phyloP scores from a whole-genome alignment of 305 asterid genomes.

The Fraxinus ornus region DNA sequence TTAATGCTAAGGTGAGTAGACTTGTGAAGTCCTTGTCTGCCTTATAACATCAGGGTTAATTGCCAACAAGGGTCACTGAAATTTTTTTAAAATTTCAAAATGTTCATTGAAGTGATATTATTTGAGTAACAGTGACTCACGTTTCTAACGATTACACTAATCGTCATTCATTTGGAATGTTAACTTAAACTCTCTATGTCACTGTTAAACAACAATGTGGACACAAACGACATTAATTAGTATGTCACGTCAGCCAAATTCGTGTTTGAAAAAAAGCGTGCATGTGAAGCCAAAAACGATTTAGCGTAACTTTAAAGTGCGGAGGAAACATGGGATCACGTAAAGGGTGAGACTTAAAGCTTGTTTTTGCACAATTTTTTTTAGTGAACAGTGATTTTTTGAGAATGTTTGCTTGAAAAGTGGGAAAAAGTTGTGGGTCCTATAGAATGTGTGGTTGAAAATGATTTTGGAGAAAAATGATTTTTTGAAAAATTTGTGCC shows the following conservation, averaged over 20 bases:
- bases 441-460: neutral
- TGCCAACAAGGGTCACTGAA: neutral
- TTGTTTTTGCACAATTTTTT: neutral
- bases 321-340: neutral
- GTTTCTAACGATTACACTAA: neutral
- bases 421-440: neutral
- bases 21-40: neutral
- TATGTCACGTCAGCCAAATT: neutral
- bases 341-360: neutral
- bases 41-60: neutral
- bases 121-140: neutral
- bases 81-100: neutral
- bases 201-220: neutral
- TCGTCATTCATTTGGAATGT: neutral
- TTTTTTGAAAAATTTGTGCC: neutral
- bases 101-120: neutral
- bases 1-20: constrained; percentile 69
- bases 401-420: neutral
- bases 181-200: neutral
- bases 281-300: neutral
- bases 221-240: neutral
- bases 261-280: neutral
- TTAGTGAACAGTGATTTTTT: neutral
- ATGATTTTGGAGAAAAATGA: neutral
- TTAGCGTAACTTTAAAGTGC: neutral